Conservation (phyloP, 1,284 basidiomycete genomes). For the Gymnopus androsaceus region DNA sequence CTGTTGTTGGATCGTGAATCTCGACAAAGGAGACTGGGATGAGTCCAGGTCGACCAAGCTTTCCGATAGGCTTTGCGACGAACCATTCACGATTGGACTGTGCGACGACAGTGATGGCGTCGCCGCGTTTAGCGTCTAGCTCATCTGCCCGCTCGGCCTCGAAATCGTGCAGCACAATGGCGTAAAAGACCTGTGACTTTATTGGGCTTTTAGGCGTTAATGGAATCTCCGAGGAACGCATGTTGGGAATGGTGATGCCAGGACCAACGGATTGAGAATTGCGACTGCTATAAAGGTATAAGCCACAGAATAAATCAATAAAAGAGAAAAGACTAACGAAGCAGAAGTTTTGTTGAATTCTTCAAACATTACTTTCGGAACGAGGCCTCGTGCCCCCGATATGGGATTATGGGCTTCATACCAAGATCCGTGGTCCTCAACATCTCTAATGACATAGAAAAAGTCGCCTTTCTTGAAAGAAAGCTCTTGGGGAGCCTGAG, state of each 20-base stretch:
- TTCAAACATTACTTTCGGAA: slow-evolving; percentile 85
- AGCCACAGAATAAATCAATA: slow-evolving; percentile 12
- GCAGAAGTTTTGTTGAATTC: slow-evolving; percentile 77
- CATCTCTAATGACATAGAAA: slow-evolving; percentile 90
- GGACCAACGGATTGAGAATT: slow-evolving; percentile 36
- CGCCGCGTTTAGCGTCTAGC: slow-evolving; percentile 91
- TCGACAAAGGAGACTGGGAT: slow-evolving; percentile 97
- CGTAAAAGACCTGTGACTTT: slow-evolving; percentile 78
- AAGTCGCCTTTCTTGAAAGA: slow-evolving; percentile 95
- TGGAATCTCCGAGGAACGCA: slow-evolving; percentile 20
- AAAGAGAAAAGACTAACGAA: slow-evolving; percentile 48
- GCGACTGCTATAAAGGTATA: slow-evolving; percentile 35
- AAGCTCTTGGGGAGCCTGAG: slow-evolving; percentile 83
- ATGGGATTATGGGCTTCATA: slow-evolving; percentile 93
- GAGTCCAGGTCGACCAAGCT: slow-evolving; percentile 91
- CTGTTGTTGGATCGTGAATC: slow-evolving; percentile 90
- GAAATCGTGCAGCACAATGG: slow-evolving; percentile 95
- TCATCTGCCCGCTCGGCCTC: slow-evolving; percentile 94
- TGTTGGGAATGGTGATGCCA: slow-evolving; percentile 15
- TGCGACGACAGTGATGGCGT: slow-evolving; percentile 89
- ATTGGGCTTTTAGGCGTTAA: slow-evolving; percentile 32
- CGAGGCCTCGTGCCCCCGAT: slow-evolving; percentile 88
- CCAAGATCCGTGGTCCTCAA: slow-evolving; percentile 58
- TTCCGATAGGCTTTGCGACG: slow-evolving; percentile 92
- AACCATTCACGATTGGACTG: slow-evolving; percentile 92